Percentiles rank a stretch among this genome's conserved stretches.
Evolutionary conservation across 1,284 basidiomycete genomes (phyloP).

Genomic region (Irpex lacteus): DNA sequence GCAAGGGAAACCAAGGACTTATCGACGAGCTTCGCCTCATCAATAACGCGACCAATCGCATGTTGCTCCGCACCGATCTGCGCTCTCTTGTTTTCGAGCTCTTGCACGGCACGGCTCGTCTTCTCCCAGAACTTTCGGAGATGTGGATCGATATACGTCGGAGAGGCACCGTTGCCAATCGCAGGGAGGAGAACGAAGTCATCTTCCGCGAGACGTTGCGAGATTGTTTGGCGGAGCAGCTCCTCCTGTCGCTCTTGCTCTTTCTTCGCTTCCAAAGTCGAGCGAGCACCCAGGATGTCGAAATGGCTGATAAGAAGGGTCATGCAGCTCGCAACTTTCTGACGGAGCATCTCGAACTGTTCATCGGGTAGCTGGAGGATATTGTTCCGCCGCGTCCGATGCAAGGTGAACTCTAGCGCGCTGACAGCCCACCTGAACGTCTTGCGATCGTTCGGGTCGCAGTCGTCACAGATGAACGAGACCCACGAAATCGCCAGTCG

Average conservation of each 20-base stretch:
- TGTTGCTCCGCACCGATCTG: conserved; percentile 67
- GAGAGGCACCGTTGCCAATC: conserved; percentile 34
- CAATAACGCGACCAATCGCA: conserved; percentile 84
- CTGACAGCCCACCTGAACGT: conserved; percentile 99
- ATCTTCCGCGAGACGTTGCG: conserved; percentile 46
- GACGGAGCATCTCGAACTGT: conserved; percentile 87
- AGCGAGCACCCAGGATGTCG: conserved; percentile 94
- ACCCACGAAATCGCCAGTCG: conserved; percentile 96
- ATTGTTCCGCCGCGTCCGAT: conserved; percentile 86
- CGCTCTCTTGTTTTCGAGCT: conserved; percentile 56
- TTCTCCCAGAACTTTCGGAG: conserved; percentile 75
- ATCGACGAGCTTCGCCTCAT: conserved; percentile 90
- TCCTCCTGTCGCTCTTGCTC: conserved; percentile 86
- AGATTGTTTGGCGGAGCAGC: conserved; percentile 52
- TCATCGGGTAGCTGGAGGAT: conserved; percentile 88
- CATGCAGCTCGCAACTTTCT: conserved; percentile 96
- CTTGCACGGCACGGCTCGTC: conserved; percentile 42
- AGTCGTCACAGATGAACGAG: conserved; percentile 97
- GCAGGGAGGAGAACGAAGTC: conserved; percentile 35
- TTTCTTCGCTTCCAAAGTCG: conserved; percentile 82
- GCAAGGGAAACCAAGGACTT: conserved; percentile 90
- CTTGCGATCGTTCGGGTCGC: conserved; percentile 92
- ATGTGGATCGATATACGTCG: conserved; percentile 56
- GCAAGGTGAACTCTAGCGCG: conserved; percentile 91
- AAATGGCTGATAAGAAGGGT: conserved; percentile 96